Base-by-base conservation (phyloP, 2,329 filamentous ascomycete genomes). In the Colletotrichum viniferum region DNA sequence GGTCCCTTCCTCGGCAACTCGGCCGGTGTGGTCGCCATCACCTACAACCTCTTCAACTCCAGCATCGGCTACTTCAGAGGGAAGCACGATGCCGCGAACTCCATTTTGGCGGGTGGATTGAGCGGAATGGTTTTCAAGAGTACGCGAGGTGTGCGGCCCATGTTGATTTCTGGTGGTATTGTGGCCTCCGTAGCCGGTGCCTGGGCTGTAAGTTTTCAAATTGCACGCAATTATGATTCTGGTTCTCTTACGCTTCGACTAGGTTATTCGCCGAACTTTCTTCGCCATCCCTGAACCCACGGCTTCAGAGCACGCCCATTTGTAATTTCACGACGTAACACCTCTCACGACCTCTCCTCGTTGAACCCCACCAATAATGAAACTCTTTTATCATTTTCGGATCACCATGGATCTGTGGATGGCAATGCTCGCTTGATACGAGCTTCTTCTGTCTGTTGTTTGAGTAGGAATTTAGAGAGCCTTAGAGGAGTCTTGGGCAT, bases 71-170 rank as follows among this genome's bases (percentile, higher is more conserved):
- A 94, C 81, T 84, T 93, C 78, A 90, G 96, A 76, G 95, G 95
- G 77, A 95, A 95, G 87, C 96, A 98, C 80, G 97, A 99, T 84
- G 91, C 95, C 4, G 91, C 93, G 74, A 99, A 99, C 88, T 97
- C 95, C 77, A 91, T 99, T 69, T 86, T 91, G 24, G 96, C 97
- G 7, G 97, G 97, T 78, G 94, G 90, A 2, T 84, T 99, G 79
- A 98, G 96, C 82, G 97, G 97, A 74, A 96, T 96, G 90, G 84
- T 99, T 16, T 99, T 99, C 88, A 98, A 98, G 90, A 98, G 96
- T 85, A 98, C 97, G 64, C 91, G 95, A 81, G 97, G 97, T 7
- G 78, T 97, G 77, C 91, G 94, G 85, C 96, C 96, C 38, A 98
- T 98, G 96, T 89, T 97, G 88, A 97, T 98, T 81, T 98, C 96